phyloP scores from a whole-genome alignment of 306 rosid genomes.

The Sindora glabra region DNA sequence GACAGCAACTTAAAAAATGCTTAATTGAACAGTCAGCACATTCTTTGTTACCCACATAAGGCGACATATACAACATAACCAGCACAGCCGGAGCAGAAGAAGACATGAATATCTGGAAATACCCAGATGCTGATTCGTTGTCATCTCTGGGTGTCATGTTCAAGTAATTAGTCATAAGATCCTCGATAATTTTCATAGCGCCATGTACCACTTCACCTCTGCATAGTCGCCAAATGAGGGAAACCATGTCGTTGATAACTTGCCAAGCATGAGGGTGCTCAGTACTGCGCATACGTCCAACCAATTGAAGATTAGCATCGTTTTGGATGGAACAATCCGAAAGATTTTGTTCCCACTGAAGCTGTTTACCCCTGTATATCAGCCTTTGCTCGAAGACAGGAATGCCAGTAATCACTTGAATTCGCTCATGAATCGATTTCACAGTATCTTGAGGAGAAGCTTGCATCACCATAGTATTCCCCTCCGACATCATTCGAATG shows the following conservation, averaged over 20 bases:
- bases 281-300: slow-evolving; percentile 54
- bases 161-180: slow-evolving; percentile 24
- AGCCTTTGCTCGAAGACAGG: slow-evolving; percentile 49
- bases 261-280: slow-evolving; percentile 40
- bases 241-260: slow-evolving; percentile 31
- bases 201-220: slow-evolving; percentile 29
- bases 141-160: slow-evolving; percentile 12
- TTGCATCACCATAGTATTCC: slow-evolving; percentile 45
- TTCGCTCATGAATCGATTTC: slow-evolving; percentile 32
- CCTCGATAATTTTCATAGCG: slow-evolving; percentile 23
- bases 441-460: slow-evolving; percentile 45
- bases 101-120: slow-evolving; percentile 48
- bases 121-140: slow-evolving; percentile 25
- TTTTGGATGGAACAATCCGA: slow-evolving; percentile 52
- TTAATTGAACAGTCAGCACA: slow-evolving; percentile 35
- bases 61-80: slow-evolving; percentile 52
- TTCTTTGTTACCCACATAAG: slow-evolving; percentile 16
- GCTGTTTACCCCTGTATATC: slow-evolving; percentile 54
- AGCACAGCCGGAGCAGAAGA: slow-evolving; percentile 42
- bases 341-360: slow-evolving; percentile 44
- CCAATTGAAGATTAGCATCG: slow-evolving; percentile 52
- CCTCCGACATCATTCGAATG: slow-evolving; percentile 41
- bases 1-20: slow-evolving; percentile 30
- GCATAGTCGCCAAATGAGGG: slow-evolving; percentile 35
- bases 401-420: slow-evolving; percentile 31